Evolutionary conservation across 108 stramenopile species (phyloP).

Genomic region (Skeletonema potamos): DNA sequence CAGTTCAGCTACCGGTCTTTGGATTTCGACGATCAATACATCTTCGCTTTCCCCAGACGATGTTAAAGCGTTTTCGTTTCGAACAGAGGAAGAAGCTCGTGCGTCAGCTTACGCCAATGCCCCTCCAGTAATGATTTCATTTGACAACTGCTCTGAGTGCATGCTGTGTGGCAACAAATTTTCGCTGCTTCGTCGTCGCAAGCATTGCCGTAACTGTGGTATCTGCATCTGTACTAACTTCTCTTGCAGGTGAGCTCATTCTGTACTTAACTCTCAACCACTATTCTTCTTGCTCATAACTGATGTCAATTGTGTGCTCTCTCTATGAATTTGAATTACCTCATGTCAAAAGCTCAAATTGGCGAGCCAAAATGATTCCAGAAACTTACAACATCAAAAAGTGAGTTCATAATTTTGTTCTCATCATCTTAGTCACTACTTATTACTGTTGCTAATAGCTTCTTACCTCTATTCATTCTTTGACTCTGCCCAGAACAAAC

Average conservation of each 20-base stretch:
- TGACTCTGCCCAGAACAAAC: neutral
- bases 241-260: constrained; percentile 24
- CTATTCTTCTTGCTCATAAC: neutral
- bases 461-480: neutral
- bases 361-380: constrained; percentile 70
- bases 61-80: constrained; percentile 80
- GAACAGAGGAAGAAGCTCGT: constrained; percentile 74
- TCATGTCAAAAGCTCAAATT: neutral
- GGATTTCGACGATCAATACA: constrained; percentile 85
- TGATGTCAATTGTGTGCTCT: neutral
- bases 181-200: constrained; percentile 63
- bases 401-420: neutral
- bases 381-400: constrained; percentile 83
- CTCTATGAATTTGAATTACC: too few relatives aligned
- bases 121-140: constrained; percentile 77
- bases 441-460: neutral
- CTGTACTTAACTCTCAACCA: neutral
- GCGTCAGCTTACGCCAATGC: constrained; percentile 88
- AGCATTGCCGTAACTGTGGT: constrained; percentile 82
- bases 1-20: constrained; percentile 77
- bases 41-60: constrained; percentile 56
- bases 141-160: constrained; percentile 55
- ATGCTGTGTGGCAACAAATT: constrained; percentile 72
- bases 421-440: neutral
- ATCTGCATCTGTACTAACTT: constrained; percentile 72